A percentile compares a stretch with the other conserved stretches of the same genome.
Conservation (phyloP, 2,329 filamentous ascomycete genomes). For the Zymoseptoria ardabiliae region DNA sequence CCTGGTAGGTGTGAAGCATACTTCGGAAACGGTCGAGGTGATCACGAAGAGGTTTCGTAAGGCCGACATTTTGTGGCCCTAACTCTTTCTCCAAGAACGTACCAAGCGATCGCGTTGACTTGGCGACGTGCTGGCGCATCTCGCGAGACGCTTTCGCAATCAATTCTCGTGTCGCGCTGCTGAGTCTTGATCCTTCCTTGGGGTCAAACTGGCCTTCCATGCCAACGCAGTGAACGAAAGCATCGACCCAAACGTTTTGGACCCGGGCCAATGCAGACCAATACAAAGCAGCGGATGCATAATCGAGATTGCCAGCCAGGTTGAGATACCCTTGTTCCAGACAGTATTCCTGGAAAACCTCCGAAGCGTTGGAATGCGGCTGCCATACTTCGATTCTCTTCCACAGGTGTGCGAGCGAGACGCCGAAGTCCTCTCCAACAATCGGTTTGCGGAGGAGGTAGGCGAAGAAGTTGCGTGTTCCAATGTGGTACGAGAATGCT, state of each 20-base stretch:
- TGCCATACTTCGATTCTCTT: constrained; percentile 49
- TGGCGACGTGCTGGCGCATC: constrained; percentile 56
- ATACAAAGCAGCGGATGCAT: constrained; percentile 60
- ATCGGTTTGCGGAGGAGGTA: constrained; percentile 59
- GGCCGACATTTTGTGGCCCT: constrained; percentile 57
- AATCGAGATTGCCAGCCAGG: constrained; percentile 57
- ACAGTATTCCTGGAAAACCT: constrained; percentile 53
- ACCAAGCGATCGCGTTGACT: constrained; percentile 52
- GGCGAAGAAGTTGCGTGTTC: constrained; percentile 68
- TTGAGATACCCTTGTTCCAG: constrained; percentile 63
- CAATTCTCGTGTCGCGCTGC: constrained; percentile 50
- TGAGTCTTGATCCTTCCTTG: constrained; percentile 55
- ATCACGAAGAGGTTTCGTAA: constrained; percentile 52
- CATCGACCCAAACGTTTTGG: constrained; percentile 60
- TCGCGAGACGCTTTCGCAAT: constrained; percentile 57
- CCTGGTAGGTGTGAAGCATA: constrained; percentile 61
- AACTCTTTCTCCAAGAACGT: constrained; percentile 66
- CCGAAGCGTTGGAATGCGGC: constrained; percentile 28
- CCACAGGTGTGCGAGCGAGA: constrained; percentile 56
- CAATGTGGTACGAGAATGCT: constrained; percentile 56
- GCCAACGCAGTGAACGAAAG: constrained; percentile 71
- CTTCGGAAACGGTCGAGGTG: constrained; percentile 68
- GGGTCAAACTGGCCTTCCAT: constrained; percentile 58
- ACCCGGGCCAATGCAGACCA: constrained; percentile 61
- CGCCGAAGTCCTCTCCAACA: constrained; percentile 60